Base-by-base conservation (phyloP, 2,329 filamentous ascomycete genomes). In the Penicillium expansum region DNA sequence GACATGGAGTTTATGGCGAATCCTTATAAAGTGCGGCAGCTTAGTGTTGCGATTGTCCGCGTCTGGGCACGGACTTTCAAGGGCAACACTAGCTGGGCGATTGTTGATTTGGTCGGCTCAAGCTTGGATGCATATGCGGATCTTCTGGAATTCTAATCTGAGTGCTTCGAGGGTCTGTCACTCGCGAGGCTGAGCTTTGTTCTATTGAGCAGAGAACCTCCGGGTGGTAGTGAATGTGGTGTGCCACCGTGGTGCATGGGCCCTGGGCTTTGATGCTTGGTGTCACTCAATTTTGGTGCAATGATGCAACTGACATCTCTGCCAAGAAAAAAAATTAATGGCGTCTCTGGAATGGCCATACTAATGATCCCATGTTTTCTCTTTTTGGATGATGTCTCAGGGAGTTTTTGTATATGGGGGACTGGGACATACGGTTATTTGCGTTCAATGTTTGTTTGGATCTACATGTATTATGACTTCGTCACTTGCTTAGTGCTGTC, bases 71-170 rank as follows among this genome's bases (percentile, higher is more conserved):
- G 74, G 39, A 79, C 76, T 4, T 79, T 78, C 60, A 77, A 74
- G 52, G 77, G 77, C 4, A 78, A 79, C 56, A 79, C 77, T 9
- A 79, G 77, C 61, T 79, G 76, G 77, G 76, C 77, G 6, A 79
- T 79, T 58, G 75, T 76, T 45, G 77, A 79, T 51, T 65, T 79
- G 51, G 75, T 79, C 39, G 77, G 77, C 13, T 74, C 71, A 9
- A 79, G 77, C 54, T 65, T 79, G 48, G 76, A 79, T 65, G 72
- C 76, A 16, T 79, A 79, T 65, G 77, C 76, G 3, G 76, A 79
- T 52, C 70, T 79, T 20, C 59, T 79, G 41, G 77, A 79, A 47
- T 56, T 44, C 22, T 62, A 48, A 59, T 35, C 18, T 24, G 30
- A 32, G n/a, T 1, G 13, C n/a, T n/a, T n/a, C n/a, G 16, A 14